Conservation (phyloP, 805 yeast genomes). For the Teunomyces tritomae region DNA sequence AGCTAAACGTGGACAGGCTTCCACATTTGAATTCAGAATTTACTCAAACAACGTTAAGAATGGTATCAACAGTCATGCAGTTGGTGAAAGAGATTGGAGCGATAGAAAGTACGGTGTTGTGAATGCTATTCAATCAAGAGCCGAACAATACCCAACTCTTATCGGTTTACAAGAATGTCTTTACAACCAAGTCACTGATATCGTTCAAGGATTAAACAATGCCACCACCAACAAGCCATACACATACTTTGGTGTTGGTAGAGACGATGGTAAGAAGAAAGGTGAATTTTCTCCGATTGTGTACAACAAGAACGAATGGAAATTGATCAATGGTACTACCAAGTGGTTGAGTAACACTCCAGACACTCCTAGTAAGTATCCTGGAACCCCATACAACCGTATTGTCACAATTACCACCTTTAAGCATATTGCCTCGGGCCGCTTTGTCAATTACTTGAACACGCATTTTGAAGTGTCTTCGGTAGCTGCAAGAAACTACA, state of each 20-base stretch:
- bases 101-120: constrained; percentile 13
- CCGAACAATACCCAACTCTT: constrained; percentile 10
- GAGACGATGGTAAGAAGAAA: constrained; percentile 48
- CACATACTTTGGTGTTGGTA: constrained; percentile 45
- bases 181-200: constrained; percentile 39
- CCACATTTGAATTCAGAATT: constrained; percentile 11
- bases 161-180: constrained; percentile 46
- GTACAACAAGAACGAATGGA: constrained; percentile 37
- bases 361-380: constrained; percentile 47
- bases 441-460: constrained; percentile 34
- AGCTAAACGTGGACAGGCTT: background rate
- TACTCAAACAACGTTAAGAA: constrained; percentile 11
- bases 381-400: constrained; percentile 46
- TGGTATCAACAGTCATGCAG: constrained; percentile 4
- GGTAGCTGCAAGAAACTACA: constrained; percentile 41
- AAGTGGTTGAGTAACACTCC: constrained; percentile 58
- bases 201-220: constrained; percentile 33
- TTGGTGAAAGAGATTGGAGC: constrained; percentile 13
- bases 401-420: constrained; percentile 38
- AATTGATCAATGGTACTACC: constrained; percentile 39
- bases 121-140: constrained; percentile 8
- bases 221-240: constrained; percentile 20
- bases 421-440: constrained; percentile 12
- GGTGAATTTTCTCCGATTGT: constrained; percentile 55
- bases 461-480: constrained; percentile 54